phyloP scores from a whole-genome alignment of 371 early-diverging fungal species.

The Smittium culicis region DNA sequence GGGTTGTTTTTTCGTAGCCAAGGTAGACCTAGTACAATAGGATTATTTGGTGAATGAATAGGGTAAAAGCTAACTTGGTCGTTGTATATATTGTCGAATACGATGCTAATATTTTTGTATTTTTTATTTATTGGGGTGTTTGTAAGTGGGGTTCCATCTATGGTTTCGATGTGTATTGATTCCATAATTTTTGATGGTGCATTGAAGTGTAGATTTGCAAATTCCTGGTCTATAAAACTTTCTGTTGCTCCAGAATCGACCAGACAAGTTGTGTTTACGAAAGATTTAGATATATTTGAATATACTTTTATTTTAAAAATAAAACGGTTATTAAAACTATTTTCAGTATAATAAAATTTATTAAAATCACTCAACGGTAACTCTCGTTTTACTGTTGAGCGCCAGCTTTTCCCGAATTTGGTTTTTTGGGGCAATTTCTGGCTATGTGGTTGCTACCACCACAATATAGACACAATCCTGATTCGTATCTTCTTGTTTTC shows the following conservation, averaged over 20 bases:
- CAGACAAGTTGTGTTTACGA: background rate
- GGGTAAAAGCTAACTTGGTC: background rate
- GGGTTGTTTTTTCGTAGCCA: background rate
- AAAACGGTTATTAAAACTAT: background rate
- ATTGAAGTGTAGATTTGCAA: background rate
- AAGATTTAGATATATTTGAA: background rate
- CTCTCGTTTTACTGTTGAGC: background rate
- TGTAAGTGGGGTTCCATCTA: background rate
- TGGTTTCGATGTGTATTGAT: background rate
- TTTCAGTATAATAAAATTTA: background rate
- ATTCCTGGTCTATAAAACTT: background rate
- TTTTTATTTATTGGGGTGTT: background rate
- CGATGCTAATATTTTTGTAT: background rate
- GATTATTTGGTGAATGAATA: background rate
- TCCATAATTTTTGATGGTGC: background rate
- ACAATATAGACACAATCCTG: constrained; percentile 2
- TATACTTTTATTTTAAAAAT: constrained; percentile 1
- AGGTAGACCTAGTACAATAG: background rate
- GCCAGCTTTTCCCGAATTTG: background rate
- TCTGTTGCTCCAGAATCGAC: background rate
- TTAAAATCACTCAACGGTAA: background rate
- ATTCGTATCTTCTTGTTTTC: background rate
- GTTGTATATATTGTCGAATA: background rate
- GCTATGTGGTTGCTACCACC: background rate
- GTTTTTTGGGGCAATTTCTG: background rate